Evolutionary conservation across 352 stramenopile genomes (phyloP).

Genomic region (Phytophthora vignae): DNA sequence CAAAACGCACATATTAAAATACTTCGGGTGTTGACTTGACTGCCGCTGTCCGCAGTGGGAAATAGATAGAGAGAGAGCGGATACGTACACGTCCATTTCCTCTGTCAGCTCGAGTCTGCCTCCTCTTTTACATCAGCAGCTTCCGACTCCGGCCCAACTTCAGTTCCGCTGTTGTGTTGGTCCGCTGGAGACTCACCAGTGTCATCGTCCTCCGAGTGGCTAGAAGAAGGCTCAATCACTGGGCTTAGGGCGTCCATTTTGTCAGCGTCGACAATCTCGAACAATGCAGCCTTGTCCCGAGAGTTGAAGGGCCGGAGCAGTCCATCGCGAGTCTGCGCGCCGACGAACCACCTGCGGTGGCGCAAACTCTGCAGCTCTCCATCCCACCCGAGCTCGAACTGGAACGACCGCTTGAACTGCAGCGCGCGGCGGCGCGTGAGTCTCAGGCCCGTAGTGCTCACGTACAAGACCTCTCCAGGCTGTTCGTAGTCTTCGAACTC

Average conservation of each 20-base stretch:
- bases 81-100: conserved; percentile 9
- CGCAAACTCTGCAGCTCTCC: conserved; percentile 76
- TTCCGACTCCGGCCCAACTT: conserved; percentile 31
- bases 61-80: conserved; percentile 10
- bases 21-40: conserved; percentile 20
- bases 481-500: conserved; percentile 51
- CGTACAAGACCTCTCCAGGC: conserved; percentile 52
- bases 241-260: conserved; percentile 55
- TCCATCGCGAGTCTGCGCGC: conserved; percentile 70
- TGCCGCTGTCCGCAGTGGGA: conserved; percentile 6
- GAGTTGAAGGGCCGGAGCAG: conserved; percentile 70
- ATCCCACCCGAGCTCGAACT: conserved; percentile 74
- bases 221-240: conserved; percentile 30
- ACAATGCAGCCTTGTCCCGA: conserved; percentile 57
- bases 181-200: background rate
- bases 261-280: conserved; percentile 73
- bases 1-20: conserved; percentile 26
- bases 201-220: conserved; percentile 22
- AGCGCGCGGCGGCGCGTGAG: conserved; percentile 48
- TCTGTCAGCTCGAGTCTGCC: conserved; percentile 16
- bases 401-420: conserved; percentile 71
- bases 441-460: conserved; percentile 64
- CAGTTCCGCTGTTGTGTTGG: conserved; percentile 18
- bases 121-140: conserved; percentile 16
- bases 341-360: conserved; percentile 74